Conservation (phyloP, 2,329 filamentous ascomycete genomes). For the Colletotrichum australisinense region DNA sequence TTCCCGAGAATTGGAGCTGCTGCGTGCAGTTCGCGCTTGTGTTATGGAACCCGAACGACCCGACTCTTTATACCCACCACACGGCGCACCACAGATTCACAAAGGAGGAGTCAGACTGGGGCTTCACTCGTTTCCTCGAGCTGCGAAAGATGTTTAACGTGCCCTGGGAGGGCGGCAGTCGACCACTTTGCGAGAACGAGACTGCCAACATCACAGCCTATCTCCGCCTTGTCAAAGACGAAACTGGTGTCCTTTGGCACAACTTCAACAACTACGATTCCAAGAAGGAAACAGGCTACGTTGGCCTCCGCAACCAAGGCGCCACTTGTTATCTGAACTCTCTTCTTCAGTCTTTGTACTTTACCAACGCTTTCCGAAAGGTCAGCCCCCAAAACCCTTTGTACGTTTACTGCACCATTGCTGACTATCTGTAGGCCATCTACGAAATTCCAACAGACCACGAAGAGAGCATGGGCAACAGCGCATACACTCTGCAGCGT, state of each 20-base stretch:
- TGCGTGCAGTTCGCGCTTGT: constrained; percentile 97
- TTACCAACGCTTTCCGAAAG: constrained; percentile 94
- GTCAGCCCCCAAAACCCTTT: constrained; percentile 54
- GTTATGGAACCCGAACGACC: constrained; percentile 93
- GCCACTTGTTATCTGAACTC: constrained; percentile 92
- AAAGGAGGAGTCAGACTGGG: constrained; percentile 97
- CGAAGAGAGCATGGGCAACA: constrained; percentile 85
- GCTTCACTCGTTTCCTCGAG: constrained; percentile 96
- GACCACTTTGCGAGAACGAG: constrained; percentile 83
- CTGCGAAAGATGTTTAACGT: constrained; percentile 85
- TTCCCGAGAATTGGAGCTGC: constrained; percentile 94
- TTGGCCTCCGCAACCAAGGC: constrained; percentile 95
- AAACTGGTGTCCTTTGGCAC: constrained; percentile 90
- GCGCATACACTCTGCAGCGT: constrained; percentile 92
- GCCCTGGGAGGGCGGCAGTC: constrained; percentile 75
- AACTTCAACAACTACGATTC: constrained; percentile 96
- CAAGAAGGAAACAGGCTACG: constrained; percentile 98
- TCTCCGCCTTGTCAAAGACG: constrained; percentile 84
- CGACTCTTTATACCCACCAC: constrained; percentile 84
- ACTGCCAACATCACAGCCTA: constrained; percentile 85
- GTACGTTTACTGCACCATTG: background rate
- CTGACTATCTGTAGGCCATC: constrained; percentile 73
- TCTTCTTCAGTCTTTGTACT: constrained; percentile 84
- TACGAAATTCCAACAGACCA: constrained; percentile 96
- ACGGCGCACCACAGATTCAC: constrained; percentile 95